Conservation (phyloP, 306 rosid species). For the Citrullus amarus region DNA sequence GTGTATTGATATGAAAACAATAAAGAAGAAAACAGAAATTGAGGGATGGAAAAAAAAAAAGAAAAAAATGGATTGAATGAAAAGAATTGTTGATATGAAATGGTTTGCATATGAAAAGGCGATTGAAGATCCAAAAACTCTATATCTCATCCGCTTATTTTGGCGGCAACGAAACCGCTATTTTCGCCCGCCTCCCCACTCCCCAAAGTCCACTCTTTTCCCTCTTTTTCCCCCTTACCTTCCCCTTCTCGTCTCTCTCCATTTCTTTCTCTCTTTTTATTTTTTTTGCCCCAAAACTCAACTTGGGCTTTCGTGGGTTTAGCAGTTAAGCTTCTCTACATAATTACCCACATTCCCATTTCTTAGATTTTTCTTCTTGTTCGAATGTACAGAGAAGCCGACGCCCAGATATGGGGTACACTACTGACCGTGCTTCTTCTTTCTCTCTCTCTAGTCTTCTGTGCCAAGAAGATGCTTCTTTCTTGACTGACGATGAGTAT, state of each 20-base stretch:
- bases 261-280: conserved; percentile 10
- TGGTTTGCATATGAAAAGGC: background rate
- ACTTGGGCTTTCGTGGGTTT: conserved; percentile 24
- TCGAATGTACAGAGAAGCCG: conserved; percentile 14
- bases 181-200: conserved; percentile 21
- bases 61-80: no score
- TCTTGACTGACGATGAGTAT: conserved; percentile 17
- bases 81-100: background rate
- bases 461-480: conserved; percentile 46
- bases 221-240: conserved; percentile 11
- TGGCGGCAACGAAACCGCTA: conserved; percentile 89
- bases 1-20: background rate
- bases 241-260: background rate
- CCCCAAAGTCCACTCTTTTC: conserved; percentile 11
- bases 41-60: background rate
- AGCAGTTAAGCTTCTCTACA: conserved; percentile 19
- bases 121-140: background rate
- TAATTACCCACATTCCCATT: conserved; percentile 12
- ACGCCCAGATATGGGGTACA: conserved; percentile 33
- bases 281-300: background rate
- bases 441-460: conserved; percentile 28
- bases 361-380: conserved; percentile 7
- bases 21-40: background rate
- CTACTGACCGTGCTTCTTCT: conserved; percentile 11
- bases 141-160: conserved; percentile 43